Evolutionary conservation across 75 land plant genomes (phyloP).

Genomic region (Pseudotsuga menziesii): DNA sequence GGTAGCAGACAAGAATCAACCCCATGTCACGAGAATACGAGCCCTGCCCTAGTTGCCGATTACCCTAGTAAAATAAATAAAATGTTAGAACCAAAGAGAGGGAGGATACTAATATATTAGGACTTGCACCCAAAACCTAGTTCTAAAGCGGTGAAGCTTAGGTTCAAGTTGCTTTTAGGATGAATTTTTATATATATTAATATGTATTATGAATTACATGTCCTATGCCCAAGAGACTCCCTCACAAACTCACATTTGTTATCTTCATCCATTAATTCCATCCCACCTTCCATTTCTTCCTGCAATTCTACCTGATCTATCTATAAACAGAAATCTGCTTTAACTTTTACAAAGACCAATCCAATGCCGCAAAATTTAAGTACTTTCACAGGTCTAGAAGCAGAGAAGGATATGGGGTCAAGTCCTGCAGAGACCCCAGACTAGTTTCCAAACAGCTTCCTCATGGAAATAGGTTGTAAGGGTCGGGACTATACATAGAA

Average conservation of each 20-base stretch:
- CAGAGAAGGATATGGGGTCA: neutral
- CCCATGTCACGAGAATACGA: too few species aligned
- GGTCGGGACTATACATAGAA: neutral
- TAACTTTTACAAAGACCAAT: neutral
- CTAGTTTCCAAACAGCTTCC: neutral
- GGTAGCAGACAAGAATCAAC: too few species aligned
- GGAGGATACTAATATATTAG: too few species aligned
- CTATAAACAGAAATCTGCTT: neutral
- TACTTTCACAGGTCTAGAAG: neutral
- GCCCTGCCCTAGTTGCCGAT: too few species aligned
- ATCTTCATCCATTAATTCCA: neutral
- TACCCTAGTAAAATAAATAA: too few species aligned
- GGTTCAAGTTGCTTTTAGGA: too few species aligned
- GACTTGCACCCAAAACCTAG: too few species aligned
- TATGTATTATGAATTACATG: too few species aligned
- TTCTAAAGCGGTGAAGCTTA: too few species aligned
- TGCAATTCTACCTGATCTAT: neutral
- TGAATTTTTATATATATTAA: too few species aligned
- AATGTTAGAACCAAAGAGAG: too few species aligned
- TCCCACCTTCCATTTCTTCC: neutral
- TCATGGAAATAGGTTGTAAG: neutral
- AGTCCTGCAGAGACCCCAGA: neutral
- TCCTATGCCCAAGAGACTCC: too few species aligned
- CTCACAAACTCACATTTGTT: conserved; percentile 1
- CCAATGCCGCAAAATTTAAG: neutral